Conservation (phyloP, 768 basidiomycete genomes). For the Suillus americanus region DNA sequence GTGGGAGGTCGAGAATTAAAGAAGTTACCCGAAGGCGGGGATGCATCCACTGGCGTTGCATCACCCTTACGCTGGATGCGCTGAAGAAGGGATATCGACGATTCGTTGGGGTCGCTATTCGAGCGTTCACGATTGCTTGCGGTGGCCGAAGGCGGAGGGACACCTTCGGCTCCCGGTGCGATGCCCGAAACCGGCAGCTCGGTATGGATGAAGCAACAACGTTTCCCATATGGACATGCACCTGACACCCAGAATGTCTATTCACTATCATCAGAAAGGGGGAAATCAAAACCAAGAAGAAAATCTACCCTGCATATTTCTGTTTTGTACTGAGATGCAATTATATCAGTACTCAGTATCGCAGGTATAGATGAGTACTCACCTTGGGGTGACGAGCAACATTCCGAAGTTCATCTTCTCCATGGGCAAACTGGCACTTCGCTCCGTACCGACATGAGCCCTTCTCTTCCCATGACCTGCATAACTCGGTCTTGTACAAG, state of each 20-base stretch:
- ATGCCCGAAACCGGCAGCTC: conserved; percentile 70
- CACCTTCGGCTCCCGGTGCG: conserved; percentile 51
- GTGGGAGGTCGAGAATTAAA: conserved; percentile 65
- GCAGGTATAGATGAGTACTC: conserved; percentile 16
- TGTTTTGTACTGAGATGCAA: conserved; percentile 72
- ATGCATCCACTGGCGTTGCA: conserved; percentile 58
- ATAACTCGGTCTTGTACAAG: conserved; percentile 88
- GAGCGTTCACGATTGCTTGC: conserved; percentile 66
- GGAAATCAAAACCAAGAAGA: background rate
- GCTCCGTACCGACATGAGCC: conserved; percentile 80
- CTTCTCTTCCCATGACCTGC: conserved; percentile 92
- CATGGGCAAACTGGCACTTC: conserved; percentile 94
- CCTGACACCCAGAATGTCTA: conserved; percentile 95
- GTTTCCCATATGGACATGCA: conserved; percentile 88
- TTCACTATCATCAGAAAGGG: conserved; percentile 10
- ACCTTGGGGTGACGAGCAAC: conserved; percentile 92
- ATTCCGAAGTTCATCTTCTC: conserved; percentile 81
- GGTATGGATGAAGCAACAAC: conserved; percentile 94
- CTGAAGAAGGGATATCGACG: conserved; percentile 68
- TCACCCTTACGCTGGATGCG: conserved; percentile 72
- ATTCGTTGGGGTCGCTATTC: conserved; percentile 80
- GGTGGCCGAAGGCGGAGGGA: conserved; percentile 49
- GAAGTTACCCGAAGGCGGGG: conserved; percentile 39
- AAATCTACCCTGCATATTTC: conserved; percentile 83
- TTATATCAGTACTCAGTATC: conserved; percentile 10